phyloP scores from a whole-genome alignment of 495 filamentous ascomycete genomes.

The Xylaria sp. region DNA sequence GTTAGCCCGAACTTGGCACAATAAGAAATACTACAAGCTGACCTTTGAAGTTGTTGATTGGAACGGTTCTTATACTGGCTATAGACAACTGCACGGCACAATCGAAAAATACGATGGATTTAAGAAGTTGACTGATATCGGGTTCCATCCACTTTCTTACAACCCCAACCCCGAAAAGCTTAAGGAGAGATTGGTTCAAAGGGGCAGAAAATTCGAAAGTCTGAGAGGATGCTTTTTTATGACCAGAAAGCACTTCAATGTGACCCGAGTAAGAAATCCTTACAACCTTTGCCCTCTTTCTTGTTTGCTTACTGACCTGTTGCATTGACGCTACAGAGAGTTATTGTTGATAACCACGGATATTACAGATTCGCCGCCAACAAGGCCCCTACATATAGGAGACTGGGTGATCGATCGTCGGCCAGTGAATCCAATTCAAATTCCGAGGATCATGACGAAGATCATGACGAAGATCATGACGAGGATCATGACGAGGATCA shows the following conservation, averaged over 20 bases:
- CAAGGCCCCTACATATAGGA: background rate
- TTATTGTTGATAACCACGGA: background rate
- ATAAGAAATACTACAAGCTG: too few relatives aligned
- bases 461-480: too few relatives aligned
- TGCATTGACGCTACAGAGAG: background rate
- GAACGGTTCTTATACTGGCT: too few relatives aligned
- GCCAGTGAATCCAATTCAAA: too few relatives aligned
- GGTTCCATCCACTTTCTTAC: background rate
- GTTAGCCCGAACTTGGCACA: too few relatives aligned
- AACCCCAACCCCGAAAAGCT: background rate
- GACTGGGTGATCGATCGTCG: too few relatives aligned
- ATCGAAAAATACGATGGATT: background rate
- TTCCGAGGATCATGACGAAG: too few relatives aligned
- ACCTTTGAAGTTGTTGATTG: too few relatives aligned
- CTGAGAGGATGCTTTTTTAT: slow-evolving; percentile 5
- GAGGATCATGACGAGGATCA: too few relatives aligned
- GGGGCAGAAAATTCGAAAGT: background rate
- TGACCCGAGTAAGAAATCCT: background rate
- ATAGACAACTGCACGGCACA: background rate
- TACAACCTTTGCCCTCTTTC: too few relatives aligned
- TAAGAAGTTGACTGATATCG: background rate
- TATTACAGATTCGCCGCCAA: background rate
- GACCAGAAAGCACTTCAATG: background rate
- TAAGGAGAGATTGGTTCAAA: background rate
- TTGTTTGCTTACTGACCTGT: too few relatives aligned